Evolutionary conservation across 768 basidiomycete species (phyloP).

Genomic region (Leucosporidium creatinivorum): DNA sequence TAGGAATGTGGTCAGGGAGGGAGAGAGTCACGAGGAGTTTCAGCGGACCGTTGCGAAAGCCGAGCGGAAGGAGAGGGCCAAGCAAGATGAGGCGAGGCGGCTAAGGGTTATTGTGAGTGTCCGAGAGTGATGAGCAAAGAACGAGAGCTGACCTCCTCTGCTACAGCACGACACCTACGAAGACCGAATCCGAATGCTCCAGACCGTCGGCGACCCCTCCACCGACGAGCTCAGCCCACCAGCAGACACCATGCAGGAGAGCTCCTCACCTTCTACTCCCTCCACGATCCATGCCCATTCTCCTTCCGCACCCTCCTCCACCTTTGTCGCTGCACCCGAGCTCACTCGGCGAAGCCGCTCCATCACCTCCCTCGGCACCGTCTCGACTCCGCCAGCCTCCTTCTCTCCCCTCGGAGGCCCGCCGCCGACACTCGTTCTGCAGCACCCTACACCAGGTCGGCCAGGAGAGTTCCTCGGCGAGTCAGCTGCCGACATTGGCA

Average conservation of each 20-base stretch:
- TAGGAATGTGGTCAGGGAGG: slow-evolving; percentile 2
- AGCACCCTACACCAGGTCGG: too few relatives aligned
- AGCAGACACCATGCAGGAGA: not conserved
- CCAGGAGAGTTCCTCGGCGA: not conserved
- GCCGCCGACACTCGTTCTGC: too few relatives aligned
- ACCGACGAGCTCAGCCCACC: not conserved
- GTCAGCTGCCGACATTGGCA: not conserved
- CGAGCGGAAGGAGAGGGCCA: slow-evolving; percentile 68
- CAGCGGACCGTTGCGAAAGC: slow-evolving; percentile 43
- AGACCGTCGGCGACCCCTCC: not conserved
- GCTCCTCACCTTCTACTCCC: not conserved
- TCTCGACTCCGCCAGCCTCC: not conserved
- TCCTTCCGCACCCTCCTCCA: not conserved
- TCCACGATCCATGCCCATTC: not conserved
- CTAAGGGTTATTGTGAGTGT: slow-evolving; percentile 75
- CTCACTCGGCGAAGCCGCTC: not conserved
- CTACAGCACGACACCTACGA: slow-evolving; percentile 86
- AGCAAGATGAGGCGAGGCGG: slow-evolving; percentile 79
- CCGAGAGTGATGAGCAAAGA: not conserved
- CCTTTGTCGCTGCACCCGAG: not conserved
- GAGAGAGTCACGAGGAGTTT: slow-evolving; percentile 19
- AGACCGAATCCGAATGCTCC: slow-evolving; percentile 86
- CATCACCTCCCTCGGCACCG: slow-evolving; percentile 2
- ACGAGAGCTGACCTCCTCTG: not conserved
- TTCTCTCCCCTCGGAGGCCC: not conserved